phyloP scores from a whole-genome alignment of 2,329 filamentous ascomycete genomes.

The Cadophora luteo-olivacea region DNA sequence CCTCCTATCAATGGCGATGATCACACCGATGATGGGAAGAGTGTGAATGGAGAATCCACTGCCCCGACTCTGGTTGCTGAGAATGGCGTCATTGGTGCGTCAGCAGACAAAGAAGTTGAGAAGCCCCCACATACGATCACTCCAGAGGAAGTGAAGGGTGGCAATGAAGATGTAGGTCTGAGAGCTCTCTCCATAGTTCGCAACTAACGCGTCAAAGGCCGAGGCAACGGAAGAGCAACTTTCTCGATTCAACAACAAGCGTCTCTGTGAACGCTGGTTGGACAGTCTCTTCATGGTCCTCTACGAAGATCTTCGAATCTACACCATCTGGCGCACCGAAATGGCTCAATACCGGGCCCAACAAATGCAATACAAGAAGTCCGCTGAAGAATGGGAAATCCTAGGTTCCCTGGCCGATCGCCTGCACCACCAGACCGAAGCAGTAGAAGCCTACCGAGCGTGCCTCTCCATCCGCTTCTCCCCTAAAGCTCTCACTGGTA shows the following conservation, averaged over 20 bases:
- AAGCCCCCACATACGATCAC: conserved; percentile 82
- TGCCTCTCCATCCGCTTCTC: conserved; percentile 90
- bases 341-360: conserved; percentile 95
- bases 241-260: conserved; percentile 94
- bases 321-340: conserved; percentile 99
- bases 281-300: conserved; percentile 99
- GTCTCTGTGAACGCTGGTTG: conserved; percentile 95
- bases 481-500: conserved; percentile 87
- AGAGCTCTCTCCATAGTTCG: conserved; percentile 34
- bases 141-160: conserved; percentile 77
- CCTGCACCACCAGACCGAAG: conserved; percentile 90
- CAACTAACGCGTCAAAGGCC: conserved; percentile 50
- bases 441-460: conserved; percentile 88
- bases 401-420: conserved; percentile 91
- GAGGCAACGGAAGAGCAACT: conserved; percentile 74
- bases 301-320: conserved; percentile 96
- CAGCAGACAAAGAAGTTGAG: conserved; percentile 60
- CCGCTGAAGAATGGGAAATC: conserved; percentile 97
- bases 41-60: conserved; percentile 41
- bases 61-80: conserved; percentile 38
- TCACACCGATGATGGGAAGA: conserved; percentile 44
- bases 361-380: conserved; percentile 95
- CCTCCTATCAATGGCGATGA: conserved; percentile 53
- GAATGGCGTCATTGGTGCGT: conserved; percentile 35
- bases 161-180: conserved; percentile 69